These are phyloP conservation scores for Gossypium longicalyx DNA, from an alignment of 345 rosid species.

Conservation along the genomic window DNA sequence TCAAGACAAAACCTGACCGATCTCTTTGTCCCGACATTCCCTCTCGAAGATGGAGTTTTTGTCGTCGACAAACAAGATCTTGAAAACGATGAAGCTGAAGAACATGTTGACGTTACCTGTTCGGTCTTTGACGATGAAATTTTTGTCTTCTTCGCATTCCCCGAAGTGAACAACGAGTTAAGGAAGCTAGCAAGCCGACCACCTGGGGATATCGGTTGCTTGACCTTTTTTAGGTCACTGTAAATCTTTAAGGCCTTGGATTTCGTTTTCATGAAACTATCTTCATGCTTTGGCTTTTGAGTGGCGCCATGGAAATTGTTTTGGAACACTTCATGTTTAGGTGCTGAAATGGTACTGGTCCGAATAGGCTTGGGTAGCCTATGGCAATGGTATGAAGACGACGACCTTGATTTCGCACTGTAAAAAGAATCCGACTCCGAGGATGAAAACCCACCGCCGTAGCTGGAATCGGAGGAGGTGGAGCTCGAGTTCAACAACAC, in stretches of 20 bases:
- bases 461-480: slow-evolving; percentile 69
- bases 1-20: slow-evolving; percentile 74
- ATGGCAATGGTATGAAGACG: slow-evolving; percentile 22
- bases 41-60: slow-evolving; percentile 51
- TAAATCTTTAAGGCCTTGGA: slow-evolving; percentile 80
- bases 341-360: slow-evolving; percentile 31
- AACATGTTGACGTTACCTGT: slow-evolving; percentile 38
- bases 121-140: slow-evolving; percentile 19
- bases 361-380: slow-evolving; percentile 49
- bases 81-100: slow-evolving; percentile 82
- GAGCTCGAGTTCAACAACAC: slow-evolving; percentile 53
- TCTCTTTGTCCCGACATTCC: slow-evolving; percentile 42
- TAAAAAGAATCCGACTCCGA: slow-evolving; percentile 66
- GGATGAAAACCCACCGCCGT: slow-evolving; percentile 57
- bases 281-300: slow-evolving; percentile 37
- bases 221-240: slow-evolving; percentile 70
- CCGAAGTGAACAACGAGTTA: slow-evolving; percentile 63
- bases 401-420: slow-evolving; percentile 24
- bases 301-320: slow-evolving; percentile 1
- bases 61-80: slow-evolving; percentile 64
- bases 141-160: slow-evolving; percentile 45
- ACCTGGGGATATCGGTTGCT: slow-evolving; percentile 90
- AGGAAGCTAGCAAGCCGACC: slow-evolving; percentile 68
- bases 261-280: slow-evolving; percentile 53
- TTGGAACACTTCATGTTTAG: slow-evolving; percentile 6